Evolutionary conservation across 805 yeast species (phyloP).

Genomic region (Nadsonia fulvescens): DNA sequence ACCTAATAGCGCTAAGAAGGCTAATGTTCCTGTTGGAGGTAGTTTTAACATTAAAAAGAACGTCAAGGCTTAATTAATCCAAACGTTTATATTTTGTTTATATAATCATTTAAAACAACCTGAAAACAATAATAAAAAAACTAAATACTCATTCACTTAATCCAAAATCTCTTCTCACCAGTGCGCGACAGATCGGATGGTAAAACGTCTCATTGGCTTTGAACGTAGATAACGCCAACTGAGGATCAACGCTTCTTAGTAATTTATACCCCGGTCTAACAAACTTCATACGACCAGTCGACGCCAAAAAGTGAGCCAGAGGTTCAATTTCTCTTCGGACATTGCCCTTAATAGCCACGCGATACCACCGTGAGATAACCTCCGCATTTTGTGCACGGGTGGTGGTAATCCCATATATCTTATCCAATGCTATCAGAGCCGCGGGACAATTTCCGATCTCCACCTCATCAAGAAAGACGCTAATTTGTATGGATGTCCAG

Average conservation of each 20-base stretch:
- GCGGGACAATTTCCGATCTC: constrained; percentile 2
- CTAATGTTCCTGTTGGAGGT: no score
- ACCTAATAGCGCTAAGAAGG: no score
- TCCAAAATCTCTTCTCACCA: constrained; percentile 82
- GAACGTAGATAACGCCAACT: constrained; percentile 50
- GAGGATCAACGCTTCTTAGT: constrained; percentile 43
- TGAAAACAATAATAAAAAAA: no score
- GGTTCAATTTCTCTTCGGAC: constrained; percentile 27
- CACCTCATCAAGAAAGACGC: constrained; percentile 36
- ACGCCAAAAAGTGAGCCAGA: constrained; percentile 71
- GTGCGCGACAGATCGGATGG: constrained; percentile 69
- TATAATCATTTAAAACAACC: no score
- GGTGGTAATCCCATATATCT: constrained; percentile 26
- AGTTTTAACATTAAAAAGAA: no score
- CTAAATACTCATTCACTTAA: no score
- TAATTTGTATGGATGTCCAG: constrained; percentile 61
- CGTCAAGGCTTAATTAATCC: no score
- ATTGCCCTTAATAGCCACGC: constrained; percentile 41
- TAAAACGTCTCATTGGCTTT: constrained; percentile 37
- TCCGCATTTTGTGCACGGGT: constrained; percentile 72
- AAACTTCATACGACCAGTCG: constrained; percentile 88
- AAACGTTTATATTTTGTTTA: no score
- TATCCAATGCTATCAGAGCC: constrained; percentile 21
- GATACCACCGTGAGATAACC: constrained; percentile 60
- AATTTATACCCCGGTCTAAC: constrained; percentile 72